Evolutionary conservation across 306 rosid genomes (phyloP), one percentile per base, ranked within the genome.

Genomic region (Argentina anserina): DNA sequence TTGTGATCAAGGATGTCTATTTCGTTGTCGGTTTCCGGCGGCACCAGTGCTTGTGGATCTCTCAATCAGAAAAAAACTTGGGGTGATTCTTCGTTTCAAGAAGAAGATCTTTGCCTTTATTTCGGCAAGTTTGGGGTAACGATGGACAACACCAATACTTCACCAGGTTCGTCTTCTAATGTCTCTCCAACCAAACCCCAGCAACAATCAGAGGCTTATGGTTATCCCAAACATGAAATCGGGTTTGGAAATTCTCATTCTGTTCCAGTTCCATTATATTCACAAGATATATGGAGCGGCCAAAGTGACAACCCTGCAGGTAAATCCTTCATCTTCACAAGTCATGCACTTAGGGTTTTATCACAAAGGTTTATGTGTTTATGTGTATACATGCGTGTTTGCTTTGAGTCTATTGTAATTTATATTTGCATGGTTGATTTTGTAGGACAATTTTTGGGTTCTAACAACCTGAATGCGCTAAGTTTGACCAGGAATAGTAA

Each of bases 201-300:
- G 4, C 49, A 21, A 23, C 64, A 36, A 21, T 18, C 65, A 21
- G 49, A 70, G 25, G 2, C 50, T 21, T 28, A 9, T 37, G 4
- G 6, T 53, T 36, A 37, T 25, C 10, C 65, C 3, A 36, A 37
- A 14, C 18, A 52, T 25, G 74, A 70, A 53, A 70, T 18, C 23
- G 49, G 64, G 23, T 52, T 70, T 0, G 47, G 10, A 36, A 21
- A 52, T 53, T 37, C 37, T 5, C 23, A 42, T 1, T 14, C 23
- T 7, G 65, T 39, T 52, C 74, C 74, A 14, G 6, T 37, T 20
- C 65, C 74, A 37, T 52, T 70, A 42, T 52, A 70, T 53, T 39
- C 74, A 37, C 52, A 53, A 55, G 40, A 42, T 53, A 36, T 70
- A 17, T 70, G 74, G 74, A 39, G 74, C 23, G 50, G 34, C 15